A percentile compares a stretch with the other conserved stretches of the same genome.
These are phyloP conservation scores for Alternaria ethzedia DNA, from an alignment of 2,329 filamentous ascomycete species.

Conservation along the genomic window DNA sequence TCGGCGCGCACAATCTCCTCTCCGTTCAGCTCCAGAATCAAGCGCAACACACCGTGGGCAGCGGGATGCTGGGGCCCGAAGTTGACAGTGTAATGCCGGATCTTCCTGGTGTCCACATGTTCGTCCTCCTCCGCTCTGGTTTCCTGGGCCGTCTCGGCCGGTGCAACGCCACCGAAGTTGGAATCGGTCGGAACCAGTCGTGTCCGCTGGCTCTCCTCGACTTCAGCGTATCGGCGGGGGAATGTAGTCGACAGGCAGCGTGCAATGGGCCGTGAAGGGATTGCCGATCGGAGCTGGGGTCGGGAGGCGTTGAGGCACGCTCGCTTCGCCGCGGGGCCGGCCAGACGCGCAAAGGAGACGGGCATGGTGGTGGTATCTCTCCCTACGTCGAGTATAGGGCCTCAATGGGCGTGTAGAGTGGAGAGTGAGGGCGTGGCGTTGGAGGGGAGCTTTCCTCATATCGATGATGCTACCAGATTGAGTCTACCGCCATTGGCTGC, in stretches of 20 bases:
- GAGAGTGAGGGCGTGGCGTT: conserved; percentile 41
- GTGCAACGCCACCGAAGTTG: conserved; percentile 61
- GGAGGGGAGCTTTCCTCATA: conserved; percentile 34
- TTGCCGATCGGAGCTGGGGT: conserved; percentile 47
- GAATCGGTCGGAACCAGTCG: conserved; percentile 70
- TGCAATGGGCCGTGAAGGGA: conserved; percentile 54
- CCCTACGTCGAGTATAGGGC: conserved; percentile 37
- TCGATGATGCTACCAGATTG: conserved; percentile 40
- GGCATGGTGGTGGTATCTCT: conserved; percentile 64
- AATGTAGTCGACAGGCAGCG: conserved; percentile 71
- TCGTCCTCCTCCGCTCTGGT: conserved; percentile 55
- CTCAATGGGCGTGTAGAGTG: conserved; percentile 46
- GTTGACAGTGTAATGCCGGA: conserved; percentile 99
- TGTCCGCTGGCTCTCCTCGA: conserved; percentile 58
- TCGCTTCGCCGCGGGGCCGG: conserved; percentile 72
- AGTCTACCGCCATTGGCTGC: conserved; percentile 37
- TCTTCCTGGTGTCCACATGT: conserved; percentile 72
- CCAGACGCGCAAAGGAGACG: conserved; percentile 73
- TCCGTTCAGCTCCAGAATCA: conserved; percentile 97
- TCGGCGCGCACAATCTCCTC: conserved; percentile 97
- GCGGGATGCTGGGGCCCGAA: conserved; percentile 98
- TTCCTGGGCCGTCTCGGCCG: conserved; percentile 53
- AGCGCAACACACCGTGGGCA: conserved; percentile 93
- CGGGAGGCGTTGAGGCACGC: conserved; percentile 64
- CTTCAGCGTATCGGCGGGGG: conserved; percentile 67